phyloP scores from a whole-genome alignment of 2,329 filamentous ascomycete genomes.

The Byssochlamys sp. region DNA sequence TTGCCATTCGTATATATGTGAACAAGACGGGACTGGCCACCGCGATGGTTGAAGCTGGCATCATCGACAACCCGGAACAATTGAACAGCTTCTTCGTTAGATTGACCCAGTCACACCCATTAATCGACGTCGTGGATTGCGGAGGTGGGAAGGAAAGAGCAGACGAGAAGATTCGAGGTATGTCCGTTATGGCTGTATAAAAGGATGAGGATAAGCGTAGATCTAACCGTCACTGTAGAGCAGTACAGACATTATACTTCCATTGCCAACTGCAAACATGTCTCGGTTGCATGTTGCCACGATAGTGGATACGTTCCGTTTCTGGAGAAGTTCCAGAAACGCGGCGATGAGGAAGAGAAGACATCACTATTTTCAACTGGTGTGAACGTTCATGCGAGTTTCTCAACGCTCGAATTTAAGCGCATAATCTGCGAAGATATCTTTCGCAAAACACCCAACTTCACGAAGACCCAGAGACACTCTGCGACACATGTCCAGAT shows the following conservation, averaged over 20 bases:
- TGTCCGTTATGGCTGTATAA: slow-evolving; percentile 15
- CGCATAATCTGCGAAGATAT: background rate
- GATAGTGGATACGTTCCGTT: slow-evolving; percentile 47
- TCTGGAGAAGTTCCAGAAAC: slow-evolving; percentile 36
- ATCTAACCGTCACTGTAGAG: background rate
- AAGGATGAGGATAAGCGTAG: background rate
- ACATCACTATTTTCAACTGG: background rate
- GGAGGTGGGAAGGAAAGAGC: slow-evolving; percentile 48
- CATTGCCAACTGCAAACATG: slow-evolving; percentile 48
- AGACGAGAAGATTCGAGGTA: slow-evolving; percentile 46
- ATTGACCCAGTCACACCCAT: slow-evolving; percentile 28
- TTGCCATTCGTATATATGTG: slow-evolving; percentile 43
- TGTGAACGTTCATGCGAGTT: background rate
- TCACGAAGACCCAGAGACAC: background rate
- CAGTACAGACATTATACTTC: slow-evolving; percentile 31
- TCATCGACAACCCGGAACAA: slow-evolving; percentile 15
- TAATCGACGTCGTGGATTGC: slow-evolving; percentile 51
- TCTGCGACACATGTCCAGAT: background rate
- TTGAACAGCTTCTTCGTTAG: slow-evolving; percentile 12
- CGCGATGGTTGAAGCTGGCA: slow-evolving; percentile 34
- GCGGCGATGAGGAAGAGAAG: slow-evolving; percentile 1
- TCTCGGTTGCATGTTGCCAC: slow-evolving; percentile 50
- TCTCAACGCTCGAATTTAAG: background rate
- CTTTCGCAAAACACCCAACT: background rate
- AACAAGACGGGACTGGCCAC: slow-evolving; percentile 41